These are phyloP conservation scores for Emergomyces pasteurianus DNA, from an alignment of 2,329 filamentous ascomycete genomes.

Conservation along the genomic window DNA sequence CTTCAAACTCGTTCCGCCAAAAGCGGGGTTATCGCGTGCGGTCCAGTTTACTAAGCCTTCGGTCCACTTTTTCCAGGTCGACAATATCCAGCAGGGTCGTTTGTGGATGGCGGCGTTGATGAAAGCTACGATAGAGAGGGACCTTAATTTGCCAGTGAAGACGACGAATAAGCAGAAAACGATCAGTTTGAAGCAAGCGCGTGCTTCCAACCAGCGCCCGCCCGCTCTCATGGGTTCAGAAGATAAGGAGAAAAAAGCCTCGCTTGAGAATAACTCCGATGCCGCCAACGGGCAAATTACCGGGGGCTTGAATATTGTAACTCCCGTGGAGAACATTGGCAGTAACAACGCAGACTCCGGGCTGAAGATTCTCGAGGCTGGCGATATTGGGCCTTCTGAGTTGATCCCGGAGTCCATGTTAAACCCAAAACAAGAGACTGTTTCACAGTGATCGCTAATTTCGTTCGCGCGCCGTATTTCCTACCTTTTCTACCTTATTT, in stretches of 20 bases:
- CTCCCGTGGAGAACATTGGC: conserved; percentile 14
- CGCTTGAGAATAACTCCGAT: not conserved
- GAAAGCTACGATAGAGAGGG: conserved; percentile 96
- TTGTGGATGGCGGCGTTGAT: conserved; percentile 98
- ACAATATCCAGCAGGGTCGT: conserved; percentile 74
- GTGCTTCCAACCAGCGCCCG: conserved; percentile 75
- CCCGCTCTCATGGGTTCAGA: conserved; percentile 65
- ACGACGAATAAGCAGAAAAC: conserved; percentile 93
- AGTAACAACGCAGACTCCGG: conserved; percentile 1
- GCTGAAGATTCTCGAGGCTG: not conserved
- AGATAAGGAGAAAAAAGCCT: conserved; percentile 16
- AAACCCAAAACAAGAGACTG: not conserved
- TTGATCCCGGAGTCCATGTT: not conserved
- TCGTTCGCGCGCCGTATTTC: not conserved
- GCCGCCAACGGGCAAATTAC: conserved; percentile 22
- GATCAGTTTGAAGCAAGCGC: conserved; percentile 80
- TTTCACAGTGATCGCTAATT: not conserved
- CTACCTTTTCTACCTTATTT: too few relatives aligned
- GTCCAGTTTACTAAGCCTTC: conserved; percentile 97
- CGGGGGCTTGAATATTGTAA: conserved; percentile 18
- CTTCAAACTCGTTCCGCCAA: conserved; percentile 92
- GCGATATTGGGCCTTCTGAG: not conserved
- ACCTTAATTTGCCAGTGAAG: conserved; percentile 63
- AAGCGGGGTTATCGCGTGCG: conserved; percentile 71
- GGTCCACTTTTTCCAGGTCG: conserved; percentile 94